Evolutionary conservation across 2,329 filamentous ascomycete species (phyloP).

Genomic region (Sclerotiophoma versabilis): DNA sequence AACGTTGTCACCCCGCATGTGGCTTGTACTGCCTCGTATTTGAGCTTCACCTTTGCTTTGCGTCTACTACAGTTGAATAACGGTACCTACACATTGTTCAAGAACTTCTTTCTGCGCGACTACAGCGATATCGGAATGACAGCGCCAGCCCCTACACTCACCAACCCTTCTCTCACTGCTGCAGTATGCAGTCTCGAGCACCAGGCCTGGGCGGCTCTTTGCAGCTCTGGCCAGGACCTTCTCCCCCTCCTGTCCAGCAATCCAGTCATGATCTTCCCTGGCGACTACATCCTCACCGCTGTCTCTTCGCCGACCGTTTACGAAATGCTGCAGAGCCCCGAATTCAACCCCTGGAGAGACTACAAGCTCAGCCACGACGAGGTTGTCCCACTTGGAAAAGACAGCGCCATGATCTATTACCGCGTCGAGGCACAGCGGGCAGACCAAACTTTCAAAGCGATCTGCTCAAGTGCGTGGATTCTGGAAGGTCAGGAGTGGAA

Average conservation of each 20-base stretch:
- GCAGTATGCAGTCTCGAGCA: slow-evolving; percentile 43
- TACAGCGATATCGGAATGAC: not conserved
- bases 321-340: slow-evolving; percentile 27
- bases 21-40: slow-evolving; percentile 8
- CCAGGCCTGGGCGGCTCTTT: slow-evolving; percentile 48
- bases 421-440: slow-evolving; percentile 31
- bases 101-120: not conserved
- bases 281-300: slow-evolving; percentile 45
- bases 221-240: slow-evolving; percentile 40
- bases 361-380: slow-evolving; percentile 40
- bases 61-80: no score
- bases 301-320: slow-evolving; percentile 38
- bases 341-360: slow-evolving; percentile 33
- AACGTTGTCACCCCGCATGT: slow-evolving; percentile 15
- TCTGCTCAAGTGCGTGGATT: slow-evolving; percentile 39
- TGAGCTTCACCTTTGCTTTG: slow-evolving; percentile 1
- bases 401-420: slow-evolving; percentile 36
- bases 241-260: slow-evolving; percentile 43
- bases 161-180: slow-evolving; percentile 34
- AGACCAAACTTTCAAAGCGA: slow-evolving; percentile 28
- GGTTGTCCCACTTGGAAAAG: slow-evolving; percentile 32
- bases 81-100: not conserved
- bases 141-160: slow-evolving; percentile 23
- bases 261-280: slow-evolving; percentile 52
- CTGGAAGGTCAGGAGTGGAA: slow-evolving; percentile 33